Percentiles rank a stretch among this genome's conserved stretches.
Conservation (phyloP, 768 basidiomycete genomes). For the Tylopilus plumbeoviolaceoides region DNA sequence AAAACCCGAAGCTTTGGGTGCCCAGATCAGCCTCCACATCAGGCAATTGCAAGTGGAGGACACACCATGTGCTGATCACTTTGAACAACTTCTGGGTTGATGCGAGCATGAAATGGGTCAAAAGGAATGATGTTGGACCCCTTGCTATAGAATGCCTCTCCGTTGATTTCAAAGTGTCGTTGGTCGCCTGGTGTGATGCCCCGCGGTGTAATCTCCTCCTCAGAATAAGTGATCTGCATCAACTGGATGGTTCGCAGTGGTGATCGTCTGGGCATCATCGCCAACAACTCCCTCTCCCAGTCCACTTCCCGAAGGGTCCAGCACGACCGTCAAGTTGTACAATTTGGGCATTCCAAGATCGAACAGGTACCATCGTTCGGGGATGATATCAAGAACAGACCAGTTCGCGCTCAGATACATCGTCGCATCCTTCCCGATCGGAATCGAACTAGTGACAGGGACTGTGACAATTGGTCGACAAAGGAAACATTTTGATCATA, state of each 20-base stretch:
- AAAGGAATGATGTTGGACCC: constrained; percentile 61
- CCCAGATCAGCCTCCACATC: background rate
- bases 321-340: constrained; percentile 46
- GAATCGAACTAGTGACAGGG: constrained; percentile 21
- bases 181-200: constrained; percentile 58
- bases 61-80: constrained; percentile 60
- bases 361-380: constrained; percentile 52
- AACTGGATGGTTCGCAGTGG: constrained; percentile 56
- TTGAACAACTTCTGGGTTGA: constrained; percentile 42
- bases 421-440: constrained; percentile 24
- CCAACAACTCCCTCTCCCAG: constrained; percentile 7
- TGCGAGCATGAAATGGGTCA: constrained; percentile 55
- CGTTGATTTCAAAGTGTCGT: constrained; percentile 59
- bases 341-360: constrained; percentile 53
- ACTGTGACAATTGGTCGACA: constrained; percentile 37
- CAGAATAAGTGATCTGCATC: constrained; percentile 44
- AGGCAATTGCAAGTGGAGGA: background rate
- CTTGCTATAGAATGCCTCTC: constrained; percentile 49
- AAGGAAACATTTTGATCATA: constrained; percentile 44
- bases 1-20: constrained; percentile 47
- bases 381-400: constrained; percentile 42
- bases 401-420: constrained; percentile 43
- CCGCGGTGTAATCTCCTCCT: constrained; percentile 39
- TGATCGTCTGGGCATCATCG: constrained; percentile 35
- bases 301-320: constrained; percentile 26